Evolutionary conservation across 257 asterid genomes (phyloP), one percentile per base, ranked within the genome.

Genomic region (Rhazya stricta): DNA sequence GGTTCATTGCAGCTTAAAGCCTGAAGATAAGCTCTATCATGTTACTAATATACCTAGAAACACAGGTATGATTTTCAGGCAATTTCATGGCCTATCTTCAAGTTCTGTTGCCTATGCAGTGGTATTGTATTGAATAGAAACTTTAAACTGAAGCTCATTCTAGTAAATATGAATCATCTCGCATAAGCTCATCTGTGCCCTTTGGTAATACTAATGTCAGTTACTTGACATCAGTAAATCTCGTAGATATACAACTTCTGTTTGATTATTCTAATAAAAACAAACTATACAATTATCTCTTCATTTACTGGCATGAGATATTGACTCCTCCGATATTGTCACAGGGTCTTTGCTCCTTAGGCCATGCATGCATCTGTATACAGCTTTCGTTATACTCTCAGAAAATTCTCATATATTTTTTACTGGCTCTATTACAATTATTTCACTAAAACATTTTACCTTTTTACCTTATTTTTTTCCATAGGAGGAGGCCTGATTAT

Each of bases 11-110:
- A 75, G 86, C 84, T 89, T 95, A 68, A 95, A 91, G 86, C 99
- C 99, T 0, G 99, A 95, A 87, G 99, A 95, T 83, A 95, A 95
- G 82, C 91, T 95, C 70, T 89, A 84, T 85, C 99, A 92, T 1
- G 99, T 92, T 62, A 89, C 96, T 18, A 85, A 81, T 60, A 91
- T 89, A 76, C 86, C 98, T 12, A 83, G 97, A 85, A 97, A 92
- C 84, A 83, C 96, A 77, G 98, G 99, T 90, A 76, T 27, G 58
- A 32, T 36, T 43, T 54, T 57, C 43, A n/a, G 37, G 18, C 39
- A 57, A 74, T 66, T 74, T 66, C 61, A 13, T 61, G 25, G n/a
- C 43, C 69, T 45, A 62, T 32, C 15, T 32, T 30, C 43, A 15
- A 63, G 45, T 63, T 27, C 5, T 63, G n/a, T 61, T 30, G 32